Evolutionary conservation across 345 rosid genomes (phyloP).

Genomic region (Salix koriyanagi): DNA sequence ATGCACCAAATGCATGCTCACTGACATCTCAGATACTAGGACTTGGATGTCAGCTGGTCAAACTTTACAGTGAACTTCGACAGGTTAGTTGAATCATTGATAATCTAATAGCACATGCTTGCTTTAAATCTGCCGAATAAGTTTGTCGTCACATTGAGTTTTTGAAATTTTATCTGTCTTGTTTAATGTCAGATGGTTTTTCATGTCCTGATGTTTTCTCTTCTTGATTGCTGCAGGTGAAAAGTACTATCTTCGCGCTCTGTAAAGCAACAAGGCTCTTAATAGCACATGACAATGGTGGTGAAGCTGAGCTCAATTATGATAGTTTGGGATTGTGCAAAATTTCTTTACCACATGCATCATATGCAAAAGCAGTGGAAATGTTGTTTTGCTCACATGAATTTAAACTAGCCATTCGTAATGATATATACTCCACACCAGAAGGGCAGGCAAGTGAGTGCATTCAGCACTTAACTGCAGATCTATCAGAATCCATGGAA

Average conservation of each 20-base stretch:
- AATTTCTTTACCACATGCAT: constrained; percentile 29
- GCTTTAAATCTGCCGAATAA: not conserved
- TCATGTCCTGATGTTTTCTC: constrained; percentile 9
- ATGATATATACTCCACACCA: constrained; percentile 60
- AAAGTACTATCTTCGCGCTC: constrained; percentile 51
- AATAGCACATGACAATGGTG: constrained; percentile 15
- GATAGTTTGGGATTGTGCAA: constrained; percentile 13
- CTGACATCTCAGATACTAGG: constrained; percentile 41
- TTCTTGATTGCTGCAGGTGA: constrained; percentile 54
- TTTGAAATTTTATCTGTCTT: not conserved
- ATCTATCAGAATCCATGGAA: constrained; percentile 53
- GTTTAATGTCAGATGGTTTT: constrained; percentile 5
- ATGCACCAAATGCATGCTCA: constrained; percentile 29
- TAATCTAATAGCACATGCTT: not conserved
- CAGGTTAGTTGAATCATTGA: constrained; percentile 59
- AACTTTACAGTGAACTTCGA: constrained; percentile 75
- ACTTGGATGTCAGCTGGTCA: constrained; percentile 70
- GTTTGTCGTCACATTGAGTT: not conserved
- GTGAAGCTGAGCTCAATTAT: constrained; percentile 22
- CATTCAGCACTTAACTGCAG: constrained; percentile 50
- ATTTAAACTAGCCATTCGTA: constrained; percentile 51
- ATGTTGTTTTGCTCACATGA: constrained; percentile 48
- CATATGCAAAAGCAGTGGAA: constrained; percentile 44
- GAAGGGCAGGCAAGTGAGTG: constrained; percentile 86
- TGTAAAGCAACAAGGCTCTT: constrained; percentile 68